Conservation (phyloP, 140 eudicot species). For the Erigeron philadelphicus region DNA sequence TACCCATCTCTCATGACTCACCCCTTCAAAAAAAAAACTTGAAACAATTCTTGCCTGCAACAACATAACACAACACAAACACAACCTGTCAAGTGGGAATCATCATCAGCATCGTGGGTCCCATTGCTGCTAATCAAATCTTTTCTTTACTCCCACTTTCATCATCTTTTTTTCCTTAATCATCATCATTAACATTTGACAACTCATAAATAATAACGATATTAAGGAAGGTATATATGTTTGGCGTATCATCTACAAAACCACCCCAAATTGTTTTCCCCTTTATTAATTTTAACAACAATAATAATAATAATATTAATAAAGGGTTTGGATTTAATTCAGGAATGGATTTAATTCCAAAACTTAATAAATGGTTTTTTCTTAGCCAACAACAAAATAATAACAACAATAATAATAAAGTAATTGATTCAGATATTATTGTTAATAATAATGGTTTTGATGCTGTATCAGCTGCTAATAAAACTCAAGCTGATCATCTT, state of each 20-base stretch:
- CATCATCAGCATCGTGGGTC: not conserved
- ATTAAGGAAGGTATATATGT: conserved; percentile 21
- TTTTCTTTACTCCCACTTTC: conserved; percentile 26
- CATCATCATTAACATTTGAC: too few species aligned
- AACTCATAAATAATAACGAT: too few species aligned
- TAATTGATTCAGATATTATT: conserved; percentile 31
- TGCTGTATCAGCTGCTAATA: conserved; percentile 37
- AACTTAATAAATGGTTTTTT: conserved; percentile 41
- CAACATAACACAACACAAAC: not conserved
- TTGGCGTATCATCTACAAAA: conserved; percentile 25
- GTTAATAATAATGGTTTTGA: conserved; percentile 37
- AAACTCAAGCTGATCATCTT: conserved; percentile 60
- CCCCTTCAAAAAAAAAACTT: too few species aligned
- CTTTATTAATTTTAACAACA: not conserved
- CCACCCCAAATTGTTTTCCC: conserved; percentile 26
- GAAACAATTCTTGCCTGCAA: too few species aligned
- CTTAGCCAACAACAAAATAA: conserved; percentile 30
- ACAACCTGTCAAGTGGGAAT: not conserved
- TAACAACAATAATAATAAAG: conserved; percentile 27
- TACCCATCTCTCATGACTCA: not conserved
- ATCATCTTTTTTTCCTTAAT: too few species aligned
- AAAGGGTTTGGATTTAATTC: not conserved
- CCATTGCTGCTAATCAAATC: too few species aligned
- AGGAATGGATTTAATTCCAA: conserved; percentile 47
- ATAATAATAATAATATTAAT: too few species aligned